Conservation (phyloP, 805 yeast genomes). For the Kuraishia piskuri region DNA sequence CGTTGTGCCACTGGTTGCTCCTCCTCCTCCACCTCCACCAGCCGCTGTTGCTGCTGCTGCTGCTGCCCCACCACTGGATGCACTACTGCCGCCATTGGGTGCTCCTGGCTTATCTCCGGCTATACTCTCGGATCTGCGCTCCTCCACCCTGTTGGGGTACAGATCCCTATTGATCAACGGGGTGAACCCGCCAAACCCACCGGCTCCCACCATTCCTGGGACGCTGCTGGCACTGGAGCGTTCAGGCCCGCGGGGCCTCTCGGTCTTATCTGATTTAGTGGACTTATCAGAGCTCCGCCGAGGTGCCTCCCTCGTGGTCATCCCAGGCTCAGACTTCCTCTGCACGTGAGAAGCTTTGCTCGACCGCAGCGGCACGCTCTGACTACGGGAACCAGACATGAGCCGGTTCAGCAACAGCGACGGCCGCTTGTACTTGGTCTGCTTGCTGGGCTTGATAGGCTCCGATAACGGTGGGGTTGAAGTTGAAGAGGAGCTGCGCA, state of each 20-base stretch:
- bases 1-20: neutral
- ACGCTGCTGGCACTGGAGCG: neutral
- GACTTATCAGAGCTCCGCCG: too few relatives aligned
- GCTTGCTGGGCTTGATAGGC: slow-evolving; percentile 13
- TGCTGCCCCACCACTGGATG: too few relatives aligned
- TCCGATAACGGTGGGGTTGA: slow-evolving; percentile 10
- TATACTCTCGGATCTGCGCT: neutral
- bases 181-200: slow-evolving; percentile 10
- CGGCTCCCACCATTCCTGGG: slow-evolving; percentile 1
- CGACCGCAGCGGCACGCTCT: neutral
- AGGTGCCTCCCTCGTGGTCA: slow-evolving; percentile 17
- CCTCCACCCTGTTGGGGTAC: neutral
- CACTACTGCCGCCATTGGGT: neutral
- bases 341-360: neutral
- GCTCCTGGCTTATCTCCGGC: neutral
- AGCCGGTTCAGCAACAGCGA: slow-evolving; percentile 14
- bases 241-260: neutral
- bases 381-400: slow-evolving; percentile 9
- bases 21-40: too few relatives aligned
- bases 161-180: slow-evolving; percentile 2
- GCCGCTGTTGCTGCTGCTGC: too few relatives aligned
- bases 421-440: slow-evolving; percentile 10
- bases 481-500: neutral
- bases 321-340: slow-evolving; percentile 15
- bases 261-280: neutral